Evolutionary conservation across 1,284 basidiomycete genomes (phyloP).

Genomic region (Trametes hirsuta): DNA sequence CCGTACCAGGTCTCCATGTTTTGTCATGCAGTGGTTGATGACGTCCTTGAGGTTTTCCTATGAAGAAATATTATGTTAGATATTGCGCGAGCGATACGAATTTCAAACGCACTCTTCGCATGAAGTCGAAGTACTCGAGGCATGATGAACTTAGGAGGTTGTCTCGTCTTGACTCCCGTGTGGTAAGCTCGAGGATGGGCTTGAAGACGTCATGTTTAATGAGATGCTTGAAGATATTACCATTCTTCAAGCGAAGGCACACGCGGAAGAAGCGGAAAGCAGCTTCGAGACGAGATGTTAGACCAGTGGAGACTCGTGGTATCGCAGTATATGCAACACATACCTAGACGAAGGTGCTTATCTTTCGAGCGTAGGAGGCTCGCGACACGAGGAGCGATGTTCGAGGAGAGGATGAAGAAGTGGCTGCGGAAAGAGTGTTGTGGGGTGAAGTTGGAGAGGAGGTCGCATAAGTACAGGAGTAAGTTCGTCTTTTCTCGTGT

Average conservation of each 20-base stretch:
- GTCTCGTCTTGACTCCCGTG: slow-evolving; percentile 83
- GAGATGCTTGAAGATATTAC: slow-evolving; percentile 84
- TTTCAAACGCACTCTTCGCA: slow-evolving; percentile 65
- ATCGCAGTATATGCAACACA: slow-evolving; percentile 29
- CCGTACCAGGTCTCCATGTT: slow-evolving; percentile 69
- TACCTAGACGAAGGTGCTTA: slow-evolving; percentile 91
- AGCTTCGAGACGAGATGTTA: slow-evolving; percentile 48
- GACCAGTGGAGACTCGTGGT: neutral
- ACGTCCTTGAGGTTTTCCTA: slow-evolving; percentile 89
- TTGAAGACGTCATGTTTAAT: slow-evolving; percentile 85
- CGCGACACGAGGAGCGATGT: slow-evolving; percentile 73
- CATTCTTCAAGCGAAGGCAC: slow-evolving; percentile 84
- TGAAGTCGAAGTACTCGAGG: slow-evolving; percentile 93
- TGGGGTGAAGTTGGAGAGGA: slow-evolving; percentile 85
- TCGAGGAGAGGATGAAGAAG: slow-evolving; percentile 85
- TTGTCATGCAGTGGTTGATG: slow-evolving; percentile 84
- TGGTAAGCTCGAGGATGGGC: slow-evolving; percentile 82
- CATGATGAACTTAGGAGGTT: slow-evolving; percentile 94
- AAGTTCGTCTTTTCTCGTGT: slow-evolving; percentile 77
- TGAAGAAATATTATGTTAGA: neutral
- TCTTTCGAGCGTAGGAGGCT: slow-evolving; percentile 83
- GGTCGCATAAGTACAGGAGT: slow-evolving; percentile 84
- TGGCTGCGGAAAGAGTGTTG: slow-evolving; percentile 92
- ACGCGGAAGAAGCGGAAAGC: slow-evolving; percentile 91
- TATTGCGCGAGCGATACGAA: neutral